Evolutionary conservation across 2,329 filamentous ascomycete species (phyloP), one percentile per base, ranked within the genome.

Genomic region (Hysterium pulicare): DNA sequence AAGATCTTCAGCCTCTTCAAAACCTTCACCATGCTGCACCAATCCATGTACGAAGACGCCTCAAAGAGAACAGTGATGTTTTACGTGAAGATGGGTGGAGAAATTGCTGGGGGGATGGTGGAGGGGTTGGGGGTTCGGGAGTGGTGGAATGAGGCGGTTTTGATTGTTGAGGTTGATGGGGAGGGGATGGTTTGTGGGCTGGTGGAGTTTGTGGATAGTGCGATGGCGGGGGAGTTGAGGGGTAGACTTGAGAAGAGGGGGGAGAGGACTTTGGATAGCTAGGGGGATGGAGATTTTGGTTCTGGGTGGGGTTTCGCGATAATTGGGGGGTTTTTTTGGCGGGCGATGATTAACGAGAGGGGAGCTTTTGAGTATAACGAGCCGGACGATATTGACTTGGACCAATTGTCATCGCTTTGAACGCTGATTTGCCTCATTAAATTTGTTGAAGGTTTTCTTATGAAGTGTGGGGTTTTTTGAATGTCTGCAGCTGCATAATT

Each of bases 181-280:
- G 50, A 51, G n/a, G 58, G 56, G 2, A 51, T 40, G 31, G 49
- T 65, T 15, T 45, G 51, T 16, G 55, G 55, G 33, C 41, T 61
- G 34, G 52, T 47, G 36, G 59, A 75, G 59, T 73, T 73, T 53
- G 67, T 73, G 39, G 64, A 74, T 45, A 71, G 67, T 33, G 54
- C 47, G 19, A 65, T 60, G 47, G 61, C 60, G 35, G 55, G 55
- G 41, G 55, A 61, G 53, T 50, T 65, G 48, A 55, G 56, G 48
- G 49, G 53, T 54, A 69, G 70, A 53, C 60, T 71, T 44, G 48
- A 57, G 33, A 63, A 68, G 45, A 65, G 59, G 35, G 58, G 69
- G 46, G 55, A 52, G 33, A n/a, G 31, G 26, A 15, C 42, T 42
- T 8, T 31, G 28, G 28, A 31, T 5, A 16, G 16, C 13, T 31